phyloP scores from a whole-genome alignment of 352 stramenopile genomes.

The Plasmopara muralis region DNA sequence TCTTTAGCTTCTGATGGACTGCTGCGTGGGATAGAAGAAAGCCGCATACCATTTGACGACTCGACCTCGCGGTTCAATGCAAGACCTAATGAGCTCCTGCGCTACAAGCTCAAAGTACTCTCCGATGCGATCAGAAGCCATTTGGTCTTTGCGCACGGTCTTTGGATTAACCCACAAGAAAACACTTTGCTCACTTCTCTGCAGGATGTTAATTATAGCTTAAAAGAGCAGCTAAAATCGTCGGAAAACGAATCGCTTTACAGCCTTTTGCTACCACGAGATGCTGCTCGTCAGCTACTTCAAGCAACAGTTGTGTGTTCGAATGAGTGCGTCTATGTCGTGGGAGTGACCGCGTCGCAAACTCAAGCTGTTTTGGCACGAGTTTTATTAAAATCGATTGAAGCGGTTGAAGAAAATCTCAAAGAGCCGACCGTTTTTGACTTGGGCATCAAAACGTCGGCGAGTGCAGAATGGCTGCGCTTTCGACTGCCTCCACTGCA shows the following conservation, averaged over 20 bases:
- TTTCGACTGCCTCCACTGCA: slow-evolving; percentile 48
- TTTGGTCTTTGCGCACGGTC: slow-evolving; percentile 57
- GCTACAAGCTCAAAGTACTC: slow-evolving; percentile 75
- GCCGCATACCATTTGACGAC: slow-evolving; percentile 29
- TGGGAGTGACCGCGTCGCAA: slow-evolving; percentile 34
- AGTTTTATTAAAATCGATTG: slow-evolving; percentile 38
- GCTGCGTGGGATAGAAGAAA: slow-evolving; percentile 48
- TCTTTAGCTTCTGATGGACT: slow-evolving; percentile 73
- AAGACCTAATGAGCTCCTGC: slow-evolving; percentile 56
- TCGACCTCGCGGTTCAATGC: slow-evolving; percentile 35
- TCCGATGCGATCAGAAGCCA: slow-evolving; percentile 35
- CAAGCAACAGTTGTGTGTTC: slow-evolving; percentile 48
- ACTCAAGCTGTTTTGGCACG: slow-evolving; percentile 41
- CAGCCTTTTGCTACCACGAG: slow-evolving; percentile 27
- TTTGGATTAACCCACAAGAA: slow-evolving; percentile 41
- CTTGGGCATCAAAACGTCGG: slow-evolving; percentile 35
- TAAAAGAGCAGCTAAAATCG: slow-evolving; percentile 12
- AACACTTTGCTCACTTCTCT: slow-evolving; percentile 16
- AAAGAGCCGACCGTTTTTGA: slow-evolving; percentile 55
- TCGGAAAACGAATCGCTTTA: slow-evolving; percentile 24
- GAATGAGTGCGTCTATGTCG: slow-evolving; percentile 43
- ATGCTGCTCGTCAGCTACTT: slow-evolving; percentile 24
- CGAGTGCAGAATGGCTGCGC: slow-evolving; percentile 43
- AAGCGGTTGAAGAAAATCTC: slow-evolving; percentile 67
- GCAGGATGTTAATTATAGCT: slow-evolving; percentile 25